phyloP scores from a whole-genome alignment of 495 filamentous ascomycete genomes.

The Annulohypoxylon maeteangense region DNA sequence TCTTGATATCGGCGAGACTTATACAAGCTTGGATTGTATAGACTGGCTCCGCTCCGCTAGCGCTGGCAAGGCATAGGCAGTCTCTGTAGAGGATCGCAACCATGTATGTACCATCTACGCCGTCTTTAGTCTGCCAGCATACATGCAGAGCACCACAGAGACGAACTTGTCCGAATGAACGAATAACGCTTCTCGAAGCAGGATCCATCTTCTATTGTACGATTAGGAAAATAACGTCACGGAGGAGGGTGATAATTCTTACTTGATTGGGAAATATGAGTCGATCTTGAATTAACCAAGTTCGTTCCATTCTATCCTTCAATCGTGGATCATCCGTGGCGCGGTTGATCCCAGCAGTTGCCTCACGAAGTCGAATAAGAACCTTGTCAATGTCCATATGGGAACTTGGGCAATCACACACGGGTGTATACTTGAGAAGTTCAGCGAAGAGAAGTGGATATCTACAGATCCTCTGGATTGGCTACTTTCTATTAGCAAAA shows the following conservation, averaged over 20 bases:
- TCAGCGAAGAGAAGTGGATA: constrained; percentile 91
- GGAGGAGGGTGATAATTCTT: constrained; percentile 26
- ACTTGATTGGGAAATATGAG: constrained; percentile 79
- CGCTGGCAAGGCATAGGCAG: constrained; percentile 80
- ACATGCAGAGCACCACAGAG: constrained; percentile 90
- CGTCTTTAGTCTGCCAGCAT: constrained; percentile 76
- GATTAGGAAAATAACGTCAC: constrained; percentile 31
- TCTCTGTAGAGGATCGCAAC: constrained; percentile 86
- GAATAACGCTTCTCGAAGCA: constrained; percentile 66
- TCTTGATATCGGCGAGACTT: constrained; percentile 71
- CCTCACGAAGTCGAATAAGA: constrained; percentile 74
- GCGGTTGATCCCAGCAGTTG: constrained; percentile 78
- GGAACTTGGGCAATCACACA: constrained; percentile 82
- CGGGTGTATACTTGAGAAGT: constrained; percentile 81
- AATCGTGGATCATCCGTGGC: constrained; percentile 72
- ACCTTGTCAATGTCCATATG: constrained; percentile 81
- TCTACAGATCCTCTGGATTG: constrained; percentile 91
- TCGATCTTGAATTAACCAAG: constrained; percentile 82
- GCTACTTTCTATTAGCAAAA: constrained; percentile 63
- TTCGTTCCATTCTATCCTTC: constrained; percentile 70
- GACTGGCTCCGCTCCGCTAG: constrained; percentile 65
- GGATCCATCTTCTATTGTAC: constrained; percentile 53
- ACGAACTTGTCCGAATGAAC: constrained; percentile 80
- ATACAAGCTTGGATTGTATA: constrained; percentile 83
- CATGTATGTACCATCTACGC: constrained; percentile 81